phyloP scores from a whole-genome alignment of 495 filamentous ascomycete species.

The Niebla homalea region DNA sequence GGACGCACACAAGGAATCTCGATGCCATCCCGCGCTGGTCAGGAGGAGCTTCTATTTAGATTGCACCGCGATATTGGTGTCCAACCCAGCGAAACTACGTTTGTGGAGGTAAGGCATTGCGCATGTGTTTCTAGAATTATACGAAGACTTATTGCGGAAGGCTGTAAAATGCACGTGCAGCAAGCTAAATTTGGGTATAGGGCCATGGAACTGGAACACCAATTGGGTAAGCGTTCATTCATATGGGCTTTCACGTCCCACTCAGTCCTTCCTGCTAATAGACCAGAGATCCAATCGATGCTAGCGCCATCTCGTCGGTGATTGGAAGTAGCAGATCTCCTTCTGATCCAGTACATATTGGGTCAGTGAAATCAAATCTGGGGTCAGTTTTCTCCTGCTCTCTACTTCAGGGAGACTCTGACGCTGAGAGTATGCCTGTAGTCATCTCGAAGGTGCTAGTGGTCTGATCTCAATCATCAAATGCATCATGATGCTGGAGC shows the following conservation, averaged over 20 bases:
- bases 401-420: no score
- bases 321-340: neutral
- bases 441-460: neutral
- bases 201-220: conserved; percentile 21
- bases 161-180: no score
- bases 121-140: no score
- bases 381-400: neutral
- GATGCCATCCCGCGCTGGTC: conserved; percentile 17
- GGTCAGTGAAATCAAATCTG: conserved; percentile 1
- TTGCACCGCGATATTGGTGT: no score
- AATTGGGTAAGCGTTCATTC: no score
- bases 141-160: no score
- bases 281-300: neutral
- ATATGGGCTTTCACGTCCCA: no score
- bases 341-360: neutral
- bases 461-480: conserved; percentile 30
- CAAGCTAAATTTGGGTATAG: conserved; percentile 19
- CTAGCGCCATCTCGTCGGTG: neutral
- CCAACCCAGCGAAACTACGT: no score
- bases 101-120: no score
- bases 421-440: no score
- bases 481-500: conserved; percentile 32
- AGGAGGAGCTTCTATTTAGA: conserved; percentile 12
- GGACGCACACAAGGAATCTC: conserved; percentile 25
- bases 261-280: no score